Base-by-base conservation (phyloP, 1,284 basidiomycete species). In the Puccinia horiana region DNA sequence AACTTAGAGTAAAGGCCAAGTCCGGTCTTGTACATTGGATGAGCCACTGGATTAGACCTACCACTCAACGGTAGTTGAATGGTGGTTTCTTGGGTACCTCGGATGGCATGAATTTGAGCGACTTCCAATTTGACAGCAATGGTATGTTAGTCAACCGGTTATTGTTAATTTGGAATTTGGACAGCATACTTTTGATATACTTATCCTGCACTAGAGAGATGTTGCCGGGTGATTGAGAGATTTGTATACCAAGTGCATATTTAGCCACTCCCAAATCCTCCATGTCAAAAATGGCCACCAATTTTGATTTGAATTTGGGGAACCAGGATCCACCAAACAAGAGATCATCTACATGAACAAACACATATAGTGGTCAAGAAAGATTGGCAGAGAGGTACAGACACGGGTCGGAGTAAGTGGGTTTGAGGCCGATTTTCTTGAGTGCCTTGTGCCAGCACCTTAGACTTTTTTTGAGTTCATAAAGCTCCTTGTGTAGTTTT, bases 61-160 rank as follows among this genome's bases (percentile, higher is more conserved):
- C 44, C 8, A 47, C 44, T 16, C 44, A 47, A 8, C 44, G 44
- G 44, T 47, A 47, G 16, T 47, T 47, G 44, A 47, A 47, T 8
- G 44, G 44, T 47, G 61, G 61, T 65, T 11, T 6, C 35, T 4
- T 37, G 12, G 61, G 61, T 20, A 18, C 32, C 6, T 65, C 61
- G 61, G 61, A 65, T 18, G 61, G 61, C 4, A 65, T 26, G 14
- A 65, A 65, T 65, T 65, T 65, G 29, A 32, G n/a, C n/a, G n/a
- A n/a, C n/a, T n/a, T n/a, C n/a, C n/a, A n/a, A n/a, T n/a, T n/a
- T n/a, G n/a, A n/a, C 14, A 26, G 61, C 26, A 65, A 26, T 18
- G 61, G 61, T 35, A 65, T 65, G 29, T 65, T 65, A 9, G 9
- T 32, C 32, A 26, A 6, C 6, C 35, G 14, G 61, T 65, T 32